phyloP scores from a whole-genome alignment of 257 asterid species.

The Linderniella brevidens region DNA sequence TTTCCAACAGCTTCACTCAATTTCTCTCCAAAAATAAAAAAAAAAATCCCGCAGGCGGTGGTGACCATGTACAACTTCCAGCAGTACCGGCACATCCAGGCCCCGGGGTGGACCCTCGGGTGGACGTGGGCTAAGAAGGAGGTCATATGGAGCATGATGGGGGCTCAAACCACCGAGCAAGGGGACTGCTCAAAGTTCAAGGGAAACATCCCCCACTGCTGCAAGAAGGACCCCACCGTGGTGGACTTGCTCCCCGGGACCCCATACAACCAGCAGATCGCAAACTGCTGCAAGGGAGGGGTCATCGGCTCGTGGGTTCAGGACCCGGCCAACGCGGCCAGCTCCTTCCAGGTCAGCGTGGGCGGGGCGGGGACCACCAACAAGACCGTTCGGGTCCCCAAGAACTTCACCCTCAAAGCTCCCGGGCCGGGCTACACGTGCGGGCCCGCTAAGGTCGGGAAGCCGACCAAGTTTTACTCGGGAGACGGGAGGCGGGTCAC shows the following conservation, averaged over 20 bases:
- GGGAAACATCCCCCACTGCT: conserved; percentile 46
- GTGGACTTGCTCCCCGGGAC: conserved; percentile 50
- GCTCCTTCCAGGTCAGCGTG: conserved; percentile 46
- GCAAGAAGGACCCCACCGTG: conserved; percentile 40
- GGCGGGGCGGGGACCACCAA: conserved; percentile 47
- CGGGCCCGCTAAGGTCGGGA: conserved; percentile 42
- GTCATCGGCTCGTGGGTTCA: conserved; percentile 49
- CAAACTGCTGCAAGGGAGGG: conserved; percentile 61
- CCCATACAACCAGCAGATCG: conserved; percentile 48
- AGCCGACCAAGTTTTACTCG: conserved; percentile 28
- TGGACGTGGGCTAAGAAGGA: conserved; percentile 41
- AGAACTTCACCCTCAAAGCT: conserved; percentile 42
- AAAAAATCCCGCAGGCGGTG: conserved; percentile 15
- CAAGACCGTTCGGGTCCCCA: conserved; percentile 44
- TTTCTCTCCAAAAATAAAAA: too few species aligned
- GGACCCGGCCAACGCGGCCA: conserved; percentile 35
- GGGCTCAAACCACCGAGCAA: conserved; percentile 24
- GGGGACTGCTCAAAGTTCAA: conserved; percentile 33
- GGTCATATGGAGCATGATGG: conserved; percentile 30
- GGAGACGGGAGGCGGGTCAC: conserved; percentile 42
- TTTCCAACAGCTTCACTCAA: too few species aligned
- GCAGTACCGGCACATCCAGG: conserved; percentile 26
- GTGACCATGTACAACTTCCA: conserved; percentile 36
- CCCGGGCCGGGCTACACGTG: conserved; percentile 67
- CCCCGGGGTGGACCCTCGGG: conserved; percentile 34